Evolutionary conservation across 768 basidiomycete species (phyloP), one percentile per base, ranked within the genome.

Genomic region (Suillus subalutaceus): DNA sequence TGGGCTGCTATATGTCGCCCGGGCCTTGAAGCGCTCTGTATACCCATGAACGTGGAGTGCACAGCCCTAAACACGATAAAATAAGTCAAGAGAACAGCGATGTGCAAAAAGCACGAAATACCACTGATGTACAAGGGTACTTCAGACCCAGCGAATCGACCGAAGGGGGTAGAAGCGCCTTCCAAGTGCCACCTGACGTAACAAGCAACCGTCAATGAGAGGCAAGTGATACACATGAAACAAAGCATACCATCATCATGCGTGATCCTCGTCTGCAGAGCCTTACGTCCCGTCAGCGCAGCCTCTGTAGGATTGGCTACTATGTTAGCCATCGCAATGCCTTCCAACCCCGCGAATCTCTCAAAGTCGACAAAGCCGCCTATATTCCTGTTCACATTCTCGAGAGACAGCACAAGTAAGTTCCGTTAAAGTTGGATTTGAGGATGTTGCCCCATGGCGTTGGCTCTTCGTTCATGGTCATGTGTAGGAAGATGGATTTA

Each of bases 401-500:
- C 91, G 44, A 93, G 73, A 1, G 96, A 93, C 16, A 96, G 76
- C 30, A 92, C 90, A 74, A 99, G 82, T 97, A 98, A 0, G 97
- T 99, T 43, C 97, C 97, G 72, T 99, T 99, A 35, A 92, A 97
- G 77, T 99, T 98, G 40, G 96, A 97, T 78, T 97, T 97, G 67
- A 95, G 85, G 70, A 99, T 90, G 72, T 87, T 91, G 40, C 97
- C 97, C 90, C 92, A 99, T 4, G 90, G 92, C 23, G 81, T 83
- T 0, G 86, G 84, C 18, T 83, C 79, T 66, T 92, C 88, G 23
- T 93, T 93, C 82, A 93, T 97, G 0, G 97, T 99, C 83, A 97
- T 91, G 72, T 97, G 96, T 13, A 99, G 76, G 88, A 99, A 99
- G 67, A 99, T 87, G 0, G 96, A 87, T 62, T 91, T 89, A 0